Conservation (phyloP, 2,329 filamentous ascomycete species). For the Lecanoromycetidae sp. region DNA sequence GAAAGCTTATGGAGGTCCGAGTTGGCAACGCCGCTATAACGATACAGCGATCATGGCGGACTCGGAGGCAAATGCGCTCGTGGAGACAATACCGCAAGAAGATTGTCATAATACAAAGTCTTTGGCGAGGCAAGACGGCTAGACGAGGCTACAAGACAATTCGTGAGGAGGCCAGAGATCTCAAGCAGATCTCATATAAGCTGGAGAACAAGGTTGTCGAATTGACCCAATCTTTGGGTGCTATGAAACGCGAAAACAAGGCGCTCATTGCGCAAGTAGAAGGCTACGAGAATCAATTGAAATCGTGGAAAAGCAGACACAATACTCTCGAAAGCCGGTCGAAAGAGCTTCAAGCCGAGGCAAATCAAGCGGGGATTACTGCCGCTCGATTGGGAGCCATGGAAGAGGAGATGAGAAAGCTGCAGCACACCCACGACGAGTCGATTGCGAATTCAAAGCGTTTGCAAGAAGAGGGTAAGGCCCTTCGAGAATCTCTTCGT, state of each 20-base stretch:
- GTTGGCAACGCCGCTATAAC: constrained; percentile 80
- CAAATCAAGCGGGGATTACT: constrained; percentile 93
- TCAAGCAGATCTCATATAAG: constrained; percentile 99
- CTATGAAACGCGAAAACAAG: constrained; percentile 93
- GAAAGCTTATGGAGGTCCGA: constrained; percentile 85
- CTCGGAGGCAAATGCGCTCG: constrained; percentile 59
- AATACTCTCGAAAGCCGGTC: constrained; percentile 79
- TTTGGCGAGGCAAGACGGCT: constrained; percentile 79
- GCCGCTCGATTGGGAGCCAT: constrained; percentile 80
- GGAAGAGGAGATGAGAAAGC: constrained; percentile 89
- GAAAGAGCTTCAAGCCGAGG: constrained; percentile 90
- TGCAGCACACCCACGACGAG: constrained; percentile 81
- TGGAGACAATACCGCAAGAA: constrained; percentile 88
- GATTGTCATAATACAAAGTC: constrained; percentile 75
- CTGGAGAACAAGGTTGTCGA: constrained; percentile 99
- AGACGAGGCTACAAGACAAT: constrained; percentile 77
- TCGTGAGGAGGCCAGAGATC: constrained; percentile 89
- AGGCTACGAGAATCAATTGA: constrained; percentile 91
- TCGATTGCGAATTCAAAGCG: constrained; percentile 82
- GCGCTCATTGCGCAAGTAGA: constrained; percentile 74
- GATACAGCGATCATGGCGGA: constrained; percentile 85
- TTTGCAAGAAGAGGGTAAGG: constrained; percentile 86
- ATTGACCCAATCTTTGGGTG: constrained; percentile 82
- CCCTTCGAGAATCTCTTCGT: constrained; percentile 70
- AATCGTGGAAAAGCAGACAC: constrained; percentile 87